A percentile compares a stretch with the other conserved stretches of the same genome.
Conservation (phyloP, 2,329 filamentous ascomycete genomes). For the Pseudogymnoascus sp. region DNA sequence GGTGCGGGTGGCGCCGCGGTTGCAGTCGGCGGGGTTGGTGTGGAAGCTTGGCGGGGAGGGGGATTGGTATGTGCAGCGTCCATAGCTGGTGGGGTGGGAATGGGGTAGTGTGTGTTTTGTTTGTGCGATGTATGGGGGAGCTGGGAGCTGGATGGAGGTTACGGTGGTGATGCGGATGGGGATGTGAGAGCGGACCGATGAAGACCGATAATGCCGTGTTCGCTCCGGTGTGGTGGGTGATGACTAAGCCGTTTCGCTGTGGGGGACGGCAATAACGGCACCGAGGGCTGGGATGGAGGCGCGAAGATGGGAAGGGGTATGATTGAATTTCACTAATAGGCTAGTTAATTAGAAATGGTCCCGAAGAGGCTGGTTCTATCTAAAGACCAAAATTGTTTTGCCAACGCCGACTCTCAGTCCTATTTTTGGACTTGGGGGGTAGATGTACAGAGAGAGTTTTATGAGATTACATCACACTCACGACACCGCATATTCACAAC, state of each 20-base stretch:
- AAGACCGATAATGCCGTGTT: background rate
- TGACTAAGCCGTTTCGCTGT: background rate
- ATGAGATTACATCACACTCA: background rate
- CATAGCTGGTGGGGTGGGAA: background rate
- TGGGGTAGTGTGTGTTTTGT: too few species aligned
- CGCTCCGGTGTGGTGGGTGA: background rate
- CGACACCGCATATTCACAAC: background rate
- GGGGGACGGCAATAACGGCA: background rate
- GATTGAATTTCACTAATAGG: background rate
- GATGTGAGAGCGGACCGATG: background rate
- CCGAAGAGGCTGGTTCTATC: too few species aligned
- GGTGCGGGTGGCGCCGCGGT: background rate
- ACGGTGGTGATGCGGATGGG: background rate
- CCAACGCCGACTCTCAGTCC: background rate
- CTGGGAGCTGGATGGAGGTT: too few species aligned
- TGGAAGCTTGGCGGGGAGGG: background rate
- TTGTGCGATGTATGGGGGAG: too few species aligned
- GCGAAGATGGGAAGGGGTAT: background rate
- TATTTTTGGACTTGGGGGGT: background rate
- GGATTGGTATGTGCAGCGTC: background rate
- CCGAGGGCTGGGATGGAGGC: background rate
- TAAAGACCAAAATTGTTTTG: too few species aligned
- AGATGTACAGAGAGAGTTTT: background rate
- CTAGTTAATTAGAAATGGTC: background rate
- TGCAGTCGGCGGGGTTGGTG: background rate